phyloP scores from a whole-genome alignment of 345 rosid genomes.

The Brassica incana region DNA sequence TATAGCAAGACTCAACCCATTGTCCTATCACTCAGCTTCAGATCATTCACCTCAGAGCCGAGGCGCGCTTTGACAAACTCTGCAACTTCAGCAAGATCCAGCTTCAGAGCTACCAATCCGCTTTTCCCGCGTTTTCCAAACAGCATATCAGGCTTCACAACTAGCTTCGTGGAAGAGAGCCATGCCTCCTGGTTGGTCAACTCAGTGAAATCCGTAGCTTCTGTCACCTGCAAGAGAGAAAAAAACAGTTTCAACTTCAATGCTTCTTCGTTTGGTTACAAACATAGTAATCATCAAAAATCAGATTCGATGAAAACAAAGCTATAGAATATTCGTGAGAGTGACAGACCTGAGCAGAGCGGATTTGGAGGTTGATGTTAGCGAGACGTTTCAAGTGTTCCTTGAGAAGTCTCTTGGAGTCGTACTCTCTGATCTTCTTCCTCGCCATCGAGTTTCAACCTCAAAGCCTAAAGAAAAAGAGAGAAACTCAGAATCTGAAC shows the following conservation, averaged over 20 bases:
- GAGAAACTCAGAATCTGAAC: conserved; percentile 10
- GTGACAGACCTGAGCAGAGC: conserved; percentile 77
- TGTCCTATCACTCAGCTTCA: background rate
- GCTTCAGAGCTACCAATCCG: conserved; percentile 85
- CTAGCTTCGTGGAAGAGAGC: conserved; percentile 84
- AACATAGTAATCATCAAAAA: background rate
- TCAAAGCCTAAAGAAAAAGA: background rate
- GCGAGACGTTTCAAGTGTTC: conserved; percentile 76
- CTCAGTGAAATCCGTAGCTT: conserved; percentile 78
- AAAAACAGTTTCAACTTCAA: background rate
- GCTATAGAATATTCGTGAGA: background rate
- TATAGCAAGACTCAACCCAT: background rate
- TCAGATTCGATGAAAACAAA: background rate
- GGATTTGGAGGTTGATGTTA: conserved; percentile 57
- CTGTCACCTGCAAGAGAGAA: conserved; percentile 56
- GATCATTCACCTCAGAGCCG: conserved; percentile 68
- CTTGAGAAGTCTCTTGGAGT: conserved; percentile 75
- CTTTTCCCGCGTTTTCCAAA: conserved; percentile 98
- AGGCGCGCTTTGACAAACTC: conserved; percentile 89
- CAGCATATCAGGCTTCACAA: conserved; percentile 97
- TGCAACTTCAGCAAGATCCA: conserved; percentile 96
- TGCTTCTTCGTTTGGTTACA: background rate
- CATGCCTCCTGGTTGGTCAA: conserved; percentile 76
- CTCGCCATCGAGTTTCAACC: conserved; percentile 56
- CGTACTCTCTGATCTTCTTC: conserved; percentile 91